Evolutionary conservation across 148 eudicot genomes (phyloP).

Genomic region (Beta vulgaris): DNA sequence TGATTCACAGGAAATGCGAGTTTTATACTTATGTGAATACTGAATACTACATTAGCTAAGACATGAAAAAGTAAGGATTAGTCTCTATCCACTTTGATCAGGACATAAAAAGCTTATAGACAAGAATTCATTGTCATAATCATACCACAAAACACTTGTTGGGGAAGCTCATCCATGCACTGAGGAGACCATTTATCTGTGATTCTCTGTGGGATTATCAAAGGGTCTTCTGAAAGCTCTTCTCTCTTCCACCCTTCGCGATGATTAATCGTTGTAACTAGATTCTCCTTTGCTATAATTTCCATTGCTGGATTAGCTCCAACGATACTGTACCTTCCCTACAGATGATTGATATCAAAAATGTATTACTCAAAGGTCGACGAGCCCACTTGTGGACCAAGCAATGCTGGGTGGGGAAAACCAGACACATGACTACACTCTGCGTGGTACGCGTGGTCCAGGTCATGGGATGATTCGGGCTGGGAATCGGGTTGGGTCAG

Average conservation of each 20-base stretch:
- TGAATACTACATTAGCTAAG: background rate
- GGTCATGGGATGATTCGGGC: too few species aligned
- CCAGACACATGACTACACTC: too few species aligned
- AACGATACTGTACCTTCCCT: constrained; percentile 85
- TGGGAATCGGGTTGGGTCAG: too few species aligned
- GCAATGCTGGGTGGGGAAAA: too few species aligned
- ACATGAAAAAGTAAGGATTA: too few species aligned
- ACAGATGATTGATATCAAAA: background rate
- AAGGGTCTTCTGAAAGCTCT: constrained; percentile 67
- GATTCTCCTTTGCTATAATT: constrained; percentile 63
- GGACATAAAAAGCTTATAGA: background rate
- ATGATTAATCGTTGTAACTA: constrained; percentile 65
- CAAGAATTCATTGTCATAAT: background rate
- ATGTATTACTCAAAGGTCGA: too few species aligned
- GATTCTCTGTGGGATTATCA: constrained; percentile 57
- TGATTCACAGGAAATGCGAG: too few species aligned
- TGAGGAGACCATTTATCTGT: constrained; percentile 71
- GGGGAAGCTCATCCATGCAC: constrained; percentile 62
- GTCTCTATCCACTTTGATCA: too few species aligned
- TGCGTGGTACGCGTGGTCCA: too few species aligned
- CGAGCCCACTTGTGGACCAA: too few species aligned
- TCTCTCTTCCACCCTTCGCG: constrained; percentile 45
- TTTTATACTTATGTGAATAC: background rate
- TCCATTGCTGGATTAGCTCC: constrained; percentile 88
- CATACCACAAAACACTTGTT: constrained; percentile 81